phyloP scores from a whole-genome alignment of 306 rosid species.

The Medicago truncatula region MtrunA17r5.0-ANR NC_053043.1:4605501-4606000 shows the following conservation, averaged over 20 bases:
- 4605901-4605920: constrained; percentile 78
- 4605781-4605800: too few relatives aligned
- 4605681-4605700: too few relatives aligned
- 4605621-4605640: constrained; percentile 87
- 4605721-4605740: too few relatives aligned
- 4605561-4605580: constrained; percentile 58
- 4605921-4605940: constrained; percentile 71
- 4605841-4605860: neutral
- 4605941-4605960: constrained; percentile 83
- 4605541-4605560: constrained; percentile 83
- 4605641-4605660: constrained; percentile 69
- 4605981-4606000: constrained; percentile 50
- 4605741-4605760: too few relatives aligned
- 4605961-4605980: constrained; percentile 89
- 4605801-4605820: too few relatives aligned
- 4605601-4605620: constrained; percentile 77
- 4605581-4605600: constrained; percentile 63
- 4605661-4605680: too few relatives aligned
- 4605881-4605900: constrained; percentile 66
- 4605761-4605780: too few relatives aligned
- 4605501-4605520: neutral
- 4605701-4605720: too few relatives aligned
- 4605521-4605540: constrained; percentile 52
- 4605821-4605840: too few relatives aligned
- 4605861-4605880: constrained; percentile 78